Evolutionary conservation across 257 asterid genomes (phyloP).

Genomic region (Catharanthus roseus): DNA sequence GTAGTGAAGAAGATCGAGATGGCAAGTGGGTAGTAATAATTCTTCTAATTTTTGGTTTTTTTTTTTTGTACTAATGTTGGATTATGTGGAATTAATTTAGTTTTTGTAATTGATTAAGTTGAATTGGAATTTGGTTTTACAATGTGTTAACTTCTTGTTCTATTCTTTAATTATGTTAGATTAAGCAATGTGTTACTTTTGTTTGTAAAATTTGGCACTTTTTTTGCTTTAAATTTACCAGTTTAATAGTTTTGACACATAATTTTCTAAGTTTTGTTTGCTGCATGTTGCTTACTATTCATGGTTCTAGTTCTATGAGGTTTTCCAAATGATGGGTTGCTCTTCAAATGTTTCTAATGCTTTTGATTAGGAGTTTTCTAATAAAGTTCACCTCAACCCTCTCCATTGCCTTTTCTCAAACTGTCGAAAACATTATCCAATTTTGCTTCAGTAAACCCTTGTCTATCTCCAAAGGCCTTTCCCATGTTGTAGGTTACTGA

Average conservation of each 20-base stretch:
- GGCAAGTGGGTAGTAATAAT: conserved; percentile 77
- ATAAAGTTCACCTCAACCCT: too few relatives aligned
- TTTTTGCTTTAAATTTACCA: neutral
- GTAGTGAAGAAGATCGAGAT: conserved; percentile 88
- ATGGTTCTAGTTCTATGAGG: conserved; percentile 17
- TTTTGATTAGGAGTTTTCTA: neutral
- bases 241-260: neutral
- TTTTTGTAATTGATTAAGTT: neutral
- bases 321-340: neutral
- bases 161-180: neutral
- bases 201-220: neutral
- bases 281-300: conserved; percentile 4
- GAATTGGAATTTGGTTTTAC: neutral
- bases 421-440: too few relatives aligned
- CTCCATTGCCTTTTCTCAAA: too few relatives aligned
- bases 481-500: too few relatives aligned
- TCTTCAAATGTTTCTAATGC: neutral
- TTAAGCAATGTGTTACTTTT: neutral
- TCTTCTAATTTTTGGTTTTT: neutral
- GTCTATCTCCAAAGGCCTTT: too few relatives aligned
- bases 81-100: neutral
- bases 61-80: neutral
- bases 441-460: too few relatives aligned
- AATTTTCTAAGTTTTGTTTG: neutral
- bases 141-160: neutral